These are phyloP conservation scores for Plectosphaerella plurivora DNA, from an alignment of 2,329 filamentous ascomycete species.

Conservation along the genomic window DNA sequence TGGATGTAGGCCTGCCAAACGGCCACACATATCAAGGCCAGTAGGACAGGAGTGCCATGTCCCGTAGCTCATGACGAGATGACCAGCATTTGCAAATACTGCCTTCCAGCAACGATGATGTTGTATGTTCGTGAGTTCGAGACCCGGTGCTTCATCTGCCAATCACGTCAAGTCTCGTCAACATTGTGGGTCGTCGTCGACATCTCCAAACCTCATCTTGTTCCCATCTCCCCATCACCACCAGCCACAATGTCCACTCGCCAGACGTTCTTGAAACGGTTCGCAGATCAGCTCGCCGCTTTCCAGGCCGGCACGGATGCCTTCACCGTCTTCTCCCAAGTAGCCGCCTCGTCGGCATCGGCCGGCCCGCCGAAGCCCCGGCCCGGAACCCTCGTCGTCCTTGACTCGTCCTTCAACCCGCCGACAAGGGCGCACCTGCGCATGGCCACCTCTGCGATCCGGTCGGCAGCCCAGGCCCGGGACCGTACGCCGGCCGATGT, in stretches of 20 bases:
- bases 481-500: conserved; percentile 9
- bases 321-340: conserved; percentile 36
- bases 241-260: conserved; percentile 9
- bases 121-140: background rate
- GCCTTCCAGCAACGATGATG: background rate
- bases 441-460: conserved; percentile 49
- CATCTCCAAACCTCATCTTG: background rate
- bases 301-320: conserved; percentile 38
- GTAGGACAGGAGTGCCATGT: background rate
- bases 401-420: conserved; percentile 67
- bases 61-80: background rate
- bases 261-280: conserved; percentile 31
- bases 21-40: too few relatives aligned
- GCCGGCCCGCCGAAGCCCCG: conserved; percentile 14
- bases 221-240: background rate
- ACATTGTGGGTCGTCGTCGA: background rate
- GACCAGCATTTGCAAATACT: background rate
- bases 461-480: background rate
- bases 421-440: conserved; percentile 57
- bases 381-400: conserved; percentile 42
- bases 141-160: background rate
- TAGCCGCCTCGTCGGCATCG: conserved; percentile 4
- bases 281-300: conserved; percentile 36
- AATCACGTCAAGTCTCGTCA: background rate
- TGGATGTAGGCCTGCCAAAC: too few relatives aligned